Percentiles rank a stretch among this genome's conserved stretches.
phyloP scores from a whole-genome alignment of 768 basidiomycete species.

The Leccinum olivaceopallidum region DNA sequence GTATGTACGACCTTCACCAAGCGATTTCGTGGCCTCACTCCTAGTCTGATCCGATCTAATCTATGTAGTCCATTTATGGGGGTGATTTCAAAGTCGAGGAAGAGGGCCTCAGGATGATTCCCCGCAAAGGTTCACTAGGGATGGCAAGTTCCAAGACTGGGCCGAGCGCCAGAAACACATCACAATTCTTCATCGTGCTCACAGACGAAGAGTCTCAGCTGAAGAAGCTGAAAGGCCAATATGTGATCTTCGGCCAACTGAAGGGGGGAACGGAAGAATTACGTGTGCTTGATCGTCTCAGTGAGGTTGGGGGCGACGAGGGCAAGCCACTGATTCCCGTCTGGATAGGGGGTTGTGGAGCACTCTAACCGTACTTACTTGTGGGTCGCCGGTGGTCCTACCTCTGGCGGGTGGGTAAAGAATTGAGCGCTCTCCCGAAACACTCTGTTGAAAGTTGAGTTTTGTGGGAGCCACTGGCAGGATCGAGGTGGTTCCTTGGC shows the following conservation, averaged over 20 bases:
- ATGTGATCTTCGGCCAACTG: conserved; percentile 45
- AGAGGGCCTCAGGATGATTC: conserved; percentile 44
- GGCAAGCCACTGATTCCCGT: conserved; percentile 38
- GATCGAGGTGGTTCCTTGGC: too few species aligned
- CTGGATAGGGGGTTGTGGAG: conserved; percentile 46
- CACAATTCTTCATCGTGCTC: conserved; percentile 52
- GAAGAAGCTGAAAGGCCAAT: conserved; percentile 50
- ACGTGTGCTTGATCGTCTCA: conserved; percentile 36
- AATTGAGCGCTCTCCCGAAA: not conserved
- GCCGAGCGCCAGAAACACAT: conserved; percentile 46
- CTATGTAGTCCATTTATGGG: conserved; percentile 43
- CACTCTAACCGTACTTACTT: conserved; percentile 4
- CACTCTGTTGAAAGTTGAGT: too few species aligned
- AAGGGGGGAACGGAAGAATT: conserved; percentile 33
- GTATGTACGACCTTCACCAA: conserved; percentile 28
- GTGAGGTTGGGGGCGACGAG: conserved; percentile 34
- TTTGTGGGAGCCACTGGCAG: too few species aligned
- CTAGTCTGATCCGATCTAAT: conserved; percentile 7
- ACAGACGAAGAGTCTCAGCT: conserved; percentile 41
- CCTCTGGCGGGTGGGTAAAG: not conserved
- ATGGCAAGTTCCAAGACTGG: conserved; percentile 50
- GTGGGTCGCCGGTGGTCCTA: not conserved
- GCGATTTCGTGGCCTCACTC: conserved; percentile 1
- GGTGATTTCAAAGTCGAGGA: conserved; percentile 53
- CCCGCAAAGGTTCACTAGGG: conserved; percentile 44